These are phyloP conservation scores for Alternaria infectoria DNA, from an alignment of 2,329 filamentous ascomycete genomes.

Conservation along the genomic window DNA sequence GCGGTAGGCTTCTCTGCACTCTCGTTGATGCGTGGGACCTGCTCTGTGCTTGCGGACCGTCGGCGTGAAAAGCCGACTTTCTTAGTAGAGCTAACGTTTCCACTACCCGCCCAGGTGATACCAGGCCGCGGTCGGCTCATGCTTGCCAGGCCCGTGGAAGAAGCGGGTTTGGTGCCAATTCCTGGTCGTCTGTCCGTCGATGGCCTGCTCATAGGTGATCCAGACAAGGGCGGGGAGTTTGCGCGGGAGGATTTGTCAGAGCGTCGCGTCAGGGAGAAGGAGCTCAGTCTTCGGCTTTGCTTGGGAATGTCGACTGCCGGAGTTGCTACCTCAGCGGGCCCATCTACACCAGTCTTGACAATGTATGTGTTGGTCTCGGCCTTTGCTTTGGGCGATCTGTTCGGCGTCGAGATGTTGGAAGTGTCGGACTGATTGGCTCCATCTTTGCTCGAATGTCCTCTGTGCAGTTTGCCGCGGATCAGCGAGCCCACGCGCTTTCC, in stretches of 20 bases:
- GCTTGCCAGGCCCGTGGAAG: conserved; percentile 37
- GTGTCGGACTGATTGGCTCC: conserved; percentile 3
- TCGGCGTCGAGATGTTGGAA: conserved; percentile 1
- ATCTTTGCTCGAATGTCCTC: conserved; percentile 12
- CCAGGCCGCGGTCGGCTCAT: conserved; percentile 37
- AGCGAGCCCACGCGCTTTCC: conserved; percentile 42
- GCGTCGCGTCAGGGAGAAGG: conserved; percentile 48
- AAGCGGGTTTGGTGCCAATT: conserved; percentile 30
- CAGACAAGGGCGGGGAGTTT: conserved; percentile 45
- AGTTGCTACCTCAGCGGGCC: conserved; percentile 29
- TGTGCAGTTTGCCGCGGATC: conserved; percentile 36
- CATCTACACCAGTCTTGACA: conserved; percentile 40
- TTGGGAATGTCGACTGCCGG: conserved; percentile 33
- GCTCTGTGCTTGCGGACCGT: conserved; percentile 48
- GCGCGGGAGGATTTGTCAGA: conserved; percentile 47
- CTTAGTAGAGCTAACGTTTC: conserved; percentile 22
- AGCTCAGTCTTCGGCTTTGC: conserved; percentile 39
- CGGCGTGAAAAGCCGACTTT: conserved; percentile 34
- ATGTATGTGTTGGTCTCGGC: conserved; percentile 23
- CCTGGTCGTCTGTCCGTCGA: conserved; percentile 21
- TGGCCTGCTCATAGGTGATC: conserved; percentile 46
- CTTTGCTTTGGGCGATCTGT: conserved; percentile 6
- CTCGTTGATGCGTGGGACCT: conserved; percentile 31
- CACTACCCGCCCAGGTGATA: conserved; percentile 40
- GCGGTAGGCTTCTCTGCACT: conserved; percentile 38